Conservation (phyloP, 345 rosid species). For the Diplotaxis tenuifolia region DNA sequence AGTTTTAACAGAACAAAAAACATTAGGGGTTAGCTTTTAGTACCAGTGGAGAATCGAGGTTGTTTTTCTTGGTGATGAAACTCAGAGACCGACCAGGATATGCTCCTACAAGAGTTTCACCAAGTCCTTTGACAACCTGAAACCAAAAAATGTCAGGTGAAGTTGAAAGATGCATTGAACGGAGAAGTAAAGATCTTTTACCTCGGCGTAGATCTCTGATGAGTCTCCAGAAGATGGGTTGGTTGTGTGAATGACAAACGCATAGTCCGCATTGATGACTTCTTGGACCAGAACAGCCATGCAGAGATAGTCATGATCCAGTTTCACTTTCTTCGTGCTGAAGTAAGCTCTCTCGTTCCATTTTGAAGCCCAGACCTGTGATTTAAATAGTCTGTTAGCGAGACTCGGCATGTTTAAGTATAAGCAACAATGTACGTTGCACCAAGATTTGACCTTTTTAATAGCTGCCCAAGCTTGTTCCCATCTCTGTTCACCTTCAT, state of each 20-base stretch:
- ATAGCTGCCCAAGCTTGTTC: slow-evolving; percentile 96
- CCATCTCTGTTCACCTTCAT: slow-evolving; percentile 90
- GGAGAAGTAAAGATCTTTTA: slow-evolving; percentile 25
- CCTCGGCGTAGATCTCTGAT: slow-evolving; percentile 96
- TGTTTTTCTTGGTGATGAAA: slow-evolving; percentile 76
- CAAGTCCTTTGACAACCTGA: slow-evolving; percentile 96
- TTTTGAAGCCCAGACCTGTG: slow-evolving; percentile 98
- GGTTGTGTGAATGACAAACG: slow-evolving; percentile 95
- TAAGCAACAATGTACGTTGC: neutral
- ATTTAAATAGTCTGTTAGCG: slow-evolving; percentile 10
- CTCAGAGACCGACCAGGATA: slow-evolving; percentile 98
- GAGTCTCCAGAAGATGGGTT: slow-evolving; percentile 93
- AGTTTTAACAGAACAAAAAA: neutral
- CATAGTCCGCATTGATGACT: slow-evolving; percentile 90
- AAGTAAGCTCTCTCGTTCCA: slow-evolving; percentile 99
- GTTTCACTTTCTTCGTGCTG: slow-evolving; percentile 81
- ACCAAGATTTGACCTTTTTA: slow-evolving; percentile 62
- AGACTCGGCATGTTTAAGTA: slow-evolving; percentile 9
- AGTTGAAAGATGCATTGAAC: neutral
- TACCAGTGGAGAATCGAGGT: slow-evolving; percentile 80
- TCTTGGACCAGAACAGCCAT: slow-evolving; percentile 99
- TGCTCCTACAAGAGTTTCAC: slow-evolving; percentile 98
- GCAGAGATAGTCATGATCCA: slow-evolving; percentile 92
- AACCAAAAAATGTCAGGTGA: slow-evolving; percentile 15
- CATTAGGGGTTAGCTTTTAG: neutral